Base-by-base conservation (phyloP, 2,329 filamentous ascomycete genomes). In the Aplosporella prunicola region DNA sequence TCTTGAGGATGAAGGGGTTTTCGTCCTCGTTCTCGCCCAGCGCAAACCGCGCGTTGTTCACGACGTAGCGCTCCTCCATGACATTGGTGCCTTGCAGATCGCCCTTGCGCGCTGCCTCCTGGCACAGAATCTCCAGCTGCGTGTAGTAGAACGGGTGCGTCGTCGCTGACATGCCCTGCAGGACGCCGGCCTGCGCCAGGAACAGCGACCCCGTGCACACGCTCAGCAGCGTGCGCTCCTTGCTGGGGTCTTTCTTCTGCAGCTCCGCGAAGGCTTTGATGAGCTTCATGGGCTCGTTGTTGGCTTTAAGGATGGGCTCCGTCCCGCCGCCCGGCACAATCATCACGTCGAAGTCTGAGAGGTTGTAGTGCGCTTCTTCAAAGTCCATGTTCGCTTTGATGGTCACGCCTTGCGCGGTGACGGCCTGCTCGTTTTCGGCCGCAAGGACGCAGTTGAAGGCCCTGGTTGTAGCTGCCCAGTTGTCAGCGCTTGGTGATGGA, bases 41-140 rank as follows among this genome's bases (percentile, higher is more conserved):
- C 51, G 91, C 84, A 59, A 89, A 93, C n/a, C 85, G 81, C 42
- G 87, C 78, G 63, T 93, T 91, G 71, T 93, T 93, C 58, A 93
- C 85, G 14, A 93, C 84, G 56, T 91, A 93, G 53, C 84, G 74
- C 53, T 84, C 80, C 54, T 91, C 83, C 53, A 89, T 73, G 45
- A 91, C 81, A 53, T 91, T 83, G 51, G 82, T 86, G 54, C 82
- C 79, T 66, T 87, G 80, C 40, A 76, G 73, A 47, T 82, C 68
- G 58, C 83, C 77, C 45, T 77, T 71, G 41, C 76, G 74, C 30
- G 81, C 74, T 32, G 78, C 76, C 46, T 84, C 78, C 58, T 81
- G 82, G 69, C 82, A 87, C 48, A 87, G 64, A 51, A 78, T 87
- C 69, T 91, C 85, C 54, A 93, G 77, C 47, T 76, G 80, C 58